Conservation (phyloP, 345 rosid genomes). For the Corymbia maculata region DNA sequence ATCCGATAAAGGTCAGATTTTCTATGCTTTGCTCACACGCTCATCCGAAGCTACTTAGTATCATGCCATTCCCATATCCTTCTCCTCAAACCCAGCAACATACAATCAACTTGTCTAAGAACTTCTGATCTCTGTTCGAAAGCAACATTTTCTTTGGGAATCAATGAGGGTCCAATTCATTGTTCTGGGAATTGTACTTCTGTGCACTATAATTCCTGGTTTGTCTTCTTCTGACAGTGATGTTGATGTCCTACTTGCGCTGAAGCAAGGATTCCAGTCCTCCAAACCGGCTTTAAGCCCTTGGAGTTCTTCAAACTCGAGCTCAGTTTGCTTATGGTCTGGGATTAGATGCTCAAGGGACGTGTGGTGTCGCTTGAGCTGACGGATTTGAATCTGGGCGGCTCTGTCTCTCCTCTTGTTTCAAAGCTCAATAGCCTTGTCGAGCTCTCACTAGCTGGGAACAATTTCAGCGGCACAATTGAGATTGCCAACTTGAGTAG, state of each 20-base stretch:
- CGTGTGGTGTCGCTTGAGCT: background rate
- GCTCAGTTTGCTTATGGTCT: conserved; percentile 1
- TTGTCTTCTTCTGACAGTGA: background rate
- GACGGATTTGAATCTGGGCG: conserved; percentile 1
- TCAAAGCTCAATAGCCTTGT: background rate
- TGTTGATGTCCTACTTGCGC: background rate
- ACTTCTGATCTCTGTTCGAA: background rate
- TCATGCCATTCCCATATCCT: background rate
- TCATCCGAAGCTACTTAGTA: background rate
- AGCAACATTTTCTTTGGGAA: background rate
- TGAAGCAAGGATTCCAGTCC: background rate
- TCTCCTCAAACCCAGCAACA: background rate
- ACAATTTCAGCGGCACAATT: conserved; percentile 27
- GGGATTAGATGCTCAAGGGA: conserved; percentile 2
- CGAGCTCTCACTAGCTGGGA: conserved; percentile 7
- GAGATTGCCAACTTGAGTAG: conserved; percentile 24
- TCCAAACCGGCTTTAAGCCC: background rate
- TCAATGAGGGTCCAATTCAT: background rate
- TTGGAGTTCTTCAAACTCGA: background rate
- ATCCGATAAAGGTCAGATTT: background rate
- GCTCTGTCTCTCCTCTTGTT: conserved; percentile 1
- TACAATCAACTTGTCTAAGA: background rate
- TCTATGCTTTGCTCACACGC: background rate
- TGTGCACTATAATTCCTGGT: background rate
- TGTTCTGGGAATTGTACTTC: background rate